Percentiles rank a stretch among this genome's conserved stretches.
These are phyloP conservation scores for Scedosporium dehoogii DNA, from an alignment of 2,329 filamentous ascomycete species.

Conservation along the genomic window DNA sequence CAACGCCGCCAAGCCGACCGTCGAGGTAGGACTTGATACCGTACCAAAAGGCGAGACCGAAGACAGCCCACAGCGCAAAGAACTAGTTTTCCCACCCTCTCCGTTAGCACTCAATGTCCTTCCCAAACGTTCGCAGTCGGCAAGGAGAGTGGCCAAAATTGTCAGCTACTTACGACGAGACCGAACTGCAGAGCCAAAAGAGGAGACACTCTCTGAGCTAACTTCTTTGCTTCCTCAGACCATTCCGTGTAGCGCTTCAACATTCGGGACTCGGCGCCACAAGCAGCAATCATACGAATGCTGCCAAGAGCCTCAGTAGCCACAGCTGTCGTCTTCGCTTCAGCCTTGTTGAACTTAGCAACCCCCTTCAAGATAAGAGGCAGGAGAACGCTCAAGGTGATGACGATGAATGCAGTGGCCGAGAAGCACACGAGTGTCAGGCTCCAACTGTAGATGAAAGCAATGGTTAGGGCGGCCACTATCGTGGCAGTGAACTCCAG, in stretches of 20 bases:
- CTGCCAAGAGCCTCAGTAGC: slow-evolving; percentile 51
- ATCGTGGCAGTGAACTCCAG: slow-evolving; percentile 46
- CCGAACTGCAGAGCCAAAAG: slow-evolving; percentile 43
- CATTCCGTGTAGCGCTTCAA: slow-evolving; percentile 42
- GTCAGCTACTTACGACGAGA: slow-evolving; percentile 26
- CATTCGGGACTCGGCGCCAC: slow-evolving; percentile 48
- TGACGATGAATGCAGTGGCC: slow-evolving; percentile 43
- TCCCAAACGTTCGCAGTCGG: no score
- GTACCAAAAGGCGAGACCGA: slow-evolving; percentile 54
- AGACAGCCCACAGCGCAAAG: slow-evolving; percentile 41
- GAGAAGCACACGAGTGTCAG: slow-evolving; percentile 50
- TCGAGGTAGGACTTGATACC: slow-evolving; percentile 41
- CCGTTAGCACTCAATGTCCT: background rate
- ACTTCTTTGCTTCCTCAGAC: slow-evolving; percentile 41
- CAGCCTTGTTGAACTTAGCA: slow-evolving; percentile 33
- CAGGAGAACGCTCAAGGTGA: slow-evolving; percentile 37
- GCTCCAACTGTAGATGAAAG: slow-evolving; percentile 48
- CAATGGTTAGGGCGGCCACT: slow-evolving; percentile 40
- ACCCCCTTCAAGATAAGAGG: slow-evolving; percentile 47
- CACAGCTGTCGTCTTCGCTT: slow-evolving; percentile 47
- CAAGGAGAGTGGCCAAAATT: no score
- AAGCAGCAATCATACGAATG: slow-evolving; percentile 53
- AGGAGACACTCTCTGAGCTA: slow-evolving; percentile 39
- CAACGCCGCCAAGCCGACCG: slow-evolving; percentile 35
- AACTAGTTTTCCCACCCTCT: slow-evolving; percentile 23